These are phyloP conservation scores for Stemphylium beticola DNA, from an alignment of 2,329 filamentous ascomycete species.

Conservation along the genomic window DNA sequence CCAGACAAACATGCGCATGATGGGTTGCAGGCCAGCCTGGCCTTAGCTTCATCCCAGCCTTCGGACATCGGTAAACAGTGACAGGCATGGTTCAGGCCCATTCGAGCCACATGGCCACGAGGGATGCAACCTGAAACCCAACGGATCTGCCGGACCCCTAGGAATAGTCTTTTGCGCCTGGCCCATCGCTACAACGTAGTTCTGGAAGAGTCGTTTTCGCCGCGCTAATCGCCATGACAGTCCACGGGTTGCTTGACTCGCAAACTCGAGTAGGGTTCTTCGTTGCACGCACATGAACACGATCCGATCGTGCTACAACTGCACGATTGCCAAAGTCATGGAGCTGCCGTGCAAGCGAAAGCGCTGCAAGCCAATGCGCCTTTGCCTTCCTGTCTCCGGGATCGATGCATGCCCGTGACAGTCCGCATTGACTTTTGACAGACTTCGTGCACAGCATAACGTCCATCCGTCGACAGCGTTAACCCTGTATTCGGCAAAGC, in stretches of 20 bases:
- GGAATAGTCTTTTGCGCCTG: background rate
- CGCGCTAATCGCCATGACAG: slow-evolving; percentile 4
- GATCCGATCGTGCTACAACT: background rate
- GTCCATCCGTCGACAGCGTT: background rate
- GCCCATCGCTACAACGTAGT: background rate
- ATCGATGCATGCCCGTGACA: background rate
- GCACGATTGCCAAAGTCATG: background rate
- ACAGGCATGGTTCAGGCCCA: slow-evolving; percentile 7
- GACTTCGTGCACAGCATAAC: background rate
- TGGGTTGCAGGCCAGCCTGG: slow-evolving; percentile 9
- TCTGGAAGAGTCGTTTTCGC: background rate
- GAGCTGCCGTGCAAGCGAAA: too few relatives aligned
- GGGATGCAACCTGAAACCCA: slow-evolving; percentile 6
- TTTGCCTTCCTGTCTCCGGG: too few relatives aligned
- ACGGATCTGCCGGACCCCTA: slow-evolving; percentile 4
- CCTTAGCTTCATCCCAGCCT: slow-evolving; percentile 10
- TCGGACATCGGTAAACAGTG: slow-evolving; percentile 8
- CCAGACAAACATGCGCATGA: slow-evolving; percentile 8
- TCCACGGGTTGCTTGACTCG: slow-evolving; percentile 2
- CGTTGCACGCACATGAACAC: background rate
- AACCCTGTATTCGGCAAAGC: background rate
- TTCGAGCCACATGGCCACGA: slow-evolving; percentile 11
- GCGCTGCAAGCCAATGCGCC: too few relatives aligned
- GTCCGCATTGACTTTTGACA: background rate
- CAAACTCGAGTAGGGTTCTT: background rate